phyloP scores from a whole-genome alignment of 2,329 filamentous ascomycete genomes.

The Hymenoscyphus scutula region DNA sequence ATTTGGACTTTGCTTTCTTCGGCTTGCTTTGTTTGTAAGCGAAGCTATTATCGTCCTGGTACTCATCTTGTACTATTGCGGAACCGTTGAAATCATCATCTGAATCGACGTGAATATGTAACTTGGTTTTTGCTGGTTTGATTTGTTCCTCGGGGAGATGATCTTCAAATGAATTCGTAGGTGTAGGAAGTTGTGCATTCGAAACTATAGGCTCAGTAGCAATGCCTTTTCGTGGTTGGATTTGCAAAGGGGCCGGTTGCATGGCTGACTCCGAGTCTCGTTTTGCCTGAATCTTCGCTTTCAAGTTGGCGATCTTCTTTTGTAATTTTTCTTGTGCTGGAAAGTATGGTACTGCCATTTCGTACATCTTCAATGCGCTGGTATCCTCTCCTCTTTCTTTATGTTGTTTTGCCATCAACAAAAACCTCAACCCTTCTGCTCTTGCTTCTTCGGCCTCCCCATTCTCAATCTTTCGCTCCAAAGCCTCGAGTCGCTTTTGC shows the following conservation, averaged over 20 bases:
- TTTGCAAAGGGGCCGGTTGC: slow-evolving; percentile 7
- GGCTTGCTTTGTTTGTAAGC: slow-evolving; percentile 33
- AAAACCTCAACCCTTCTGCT: slow-evolving; percentile 77
- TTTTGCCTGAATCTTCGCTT: slow-evolving; percentile 47
- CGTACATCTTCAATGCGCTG: slow-evolving; percentile 80
- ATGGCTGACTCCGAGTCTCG: slow-evolving; percentile 31
- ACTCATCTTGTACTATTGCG: slow-evolving; percentile 39
- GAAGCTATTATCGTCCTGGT: slow-evolving; percentile 38
- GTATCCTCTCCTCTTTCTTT: slow-evolving; percentile 78
- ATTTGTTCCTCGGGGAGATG: slow-evolving; percentile 6
- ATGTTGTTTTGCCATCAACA: slow-evolving; percentile 90
- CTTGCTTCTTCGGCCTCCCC: slow-evolving; percentile 66
- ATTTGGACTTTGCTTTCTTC: slow-evolving; percentile 36
- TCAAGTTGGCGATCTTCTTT: slow-evolving; percentile 65
- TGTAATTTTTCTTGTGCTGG: slow-evolving; percentile 77
- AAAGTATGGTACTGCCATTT: slow-evolving; percentile 80
- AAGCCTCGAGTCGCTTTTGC: slow-evolving; percentile 74
- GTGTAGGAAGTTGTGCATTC: slow-evolving; percentile 23
- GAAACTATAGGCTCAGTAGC: slow-evolving; percentile 26
- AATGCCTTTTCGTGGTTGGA: slow-evolving; percentile 21
- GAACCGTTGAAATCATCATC: slow-evolving; percentile 38
- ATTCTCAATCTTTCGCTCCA: slow-evolving; percentile 80
- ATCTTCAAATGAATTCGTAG: slow-evolving; percentile 27
- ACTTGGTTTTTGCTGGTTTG: slow-evolving; percentile 28
- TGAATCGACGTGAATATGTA: slow-evolving; percentile 25